Evolutionary conservation across 805 yeast genomes (phyloP), one percentile per base, ranked within the genome.

Genomic region (Wickerhamiella allomyrinae): DNA sequence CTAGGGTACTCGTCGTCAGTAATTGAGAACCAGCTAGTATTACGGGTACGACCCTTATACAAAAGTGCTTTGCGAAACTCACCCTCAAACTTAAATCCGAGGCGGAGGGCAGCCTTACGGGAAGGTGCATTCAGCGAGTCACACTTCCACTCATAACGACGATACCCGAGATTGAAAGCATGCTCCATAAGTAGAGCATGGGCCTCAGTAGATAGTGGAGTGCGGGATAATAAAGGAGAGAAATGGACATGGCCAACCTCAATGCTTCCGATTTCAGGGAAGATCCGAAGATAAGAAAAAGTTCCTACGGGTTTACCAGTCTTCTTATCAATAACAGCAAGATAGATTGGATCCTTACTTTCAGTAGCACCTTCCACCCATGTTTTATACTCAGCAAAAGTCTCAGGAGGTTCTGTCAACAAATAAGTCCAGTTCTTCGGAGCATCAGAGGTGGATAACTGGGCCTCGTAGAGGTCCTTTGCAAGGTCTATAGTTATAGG

Each of bases 71-170:
- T 53, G 27, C 62, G 48, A 41, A 58, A 59, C 1, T 49, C 43
- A 7, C 64, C 65, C 40, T 60, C 66, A 34, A 38, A 53, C n/a
- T 43, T 45, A 41, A 57, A 60, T 10, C 66, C 65, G 13, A 58
- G 46, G 9, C 65, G 50, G 7, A 36, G 24, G 1, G 65, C 64
- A 2, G 63, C 61, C n/a, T 43, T 46, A 35, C 45, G 46, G 2
- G 63, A 59, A 1, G 60, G 58, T 11, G 35, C 52, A 36, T 60
- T 58, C 24, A 54, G 49, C 29, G 51, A 47, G 44, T 60, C 53
- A 45, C 64, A 61, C 42, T 57, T 59, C 66, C 66, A 61, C 42
- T 60, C 63, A 37, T 47, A 52, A 13, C 65, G 50, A 15, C 66
- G 49, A 44, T 57, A 56, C 2, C 57, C 54, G 35, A 58, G 47